Evolutionary conservation across 176 grass and related monocot genomes (phyloP), one percentile per base, ranked within the genome.

Genomic region (Triticum timopheevii): DNA sequence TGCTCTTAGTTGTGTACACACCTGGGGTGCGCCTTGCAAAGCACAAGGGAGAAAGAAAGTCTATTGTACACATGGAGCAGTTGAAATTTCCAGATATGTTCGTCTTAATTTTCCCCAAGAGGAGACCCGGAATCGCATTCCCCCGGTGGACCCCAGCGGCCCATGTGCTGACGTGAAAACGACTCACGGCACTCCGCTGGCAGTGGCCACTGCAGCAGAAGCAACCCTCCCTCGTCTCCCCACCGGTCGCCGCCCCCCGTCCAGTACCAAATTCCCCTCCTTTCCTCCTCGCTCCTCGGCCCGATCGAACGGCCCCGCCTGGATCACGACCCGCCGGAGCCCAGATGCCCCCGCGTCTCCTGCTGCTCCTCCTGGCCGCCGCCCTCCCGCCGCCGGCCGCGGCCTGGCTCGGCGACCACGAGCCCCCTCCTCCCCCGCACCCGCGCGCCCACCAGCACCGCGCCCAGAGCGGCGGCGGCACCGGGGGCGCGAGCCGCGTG

Each of bases 141-240:
- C 39, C n/a, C 33, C 33, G 2, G 2, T n/a, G 5, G 36, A 6
- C 44, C 72, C 73, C 72, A 50, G 24, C 17, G 13, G 13, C 73
- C 73, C 73, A 86, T 83, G 89, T 77, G 77, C 65, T 47, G 77
- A 15, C 65, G 69, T 83, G 89, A 78, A 86, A 86, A 77, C 77
- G 87, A 86, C 68, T 65, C 59, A 76, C n/a, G 52, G 56, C 74
- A 67, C 62, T 66, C 62, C 1, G 44, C 10, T 81, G 16, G 71
- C 71, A 67, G 12, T 76, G 73, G 13, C 42, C 42, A 24, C 7
- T 38, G 31, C 65, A 47, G 35, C 22, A 84, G 52, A 22, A 20
- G 30, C 19, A 7, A 44, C 54, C 78, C 19, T 45, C 54, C 78
- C 19, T 45, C 38, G 16, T 17, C 80, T 19, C 20, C 54, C 19